A percentile compares a stretch with the other conserved stretches of the same genome.
Evolutionary conservation across 192 early-diverging fungal genomes (phyloP).

Genomic region (Rhizoclosmatium globosum): DNA sequence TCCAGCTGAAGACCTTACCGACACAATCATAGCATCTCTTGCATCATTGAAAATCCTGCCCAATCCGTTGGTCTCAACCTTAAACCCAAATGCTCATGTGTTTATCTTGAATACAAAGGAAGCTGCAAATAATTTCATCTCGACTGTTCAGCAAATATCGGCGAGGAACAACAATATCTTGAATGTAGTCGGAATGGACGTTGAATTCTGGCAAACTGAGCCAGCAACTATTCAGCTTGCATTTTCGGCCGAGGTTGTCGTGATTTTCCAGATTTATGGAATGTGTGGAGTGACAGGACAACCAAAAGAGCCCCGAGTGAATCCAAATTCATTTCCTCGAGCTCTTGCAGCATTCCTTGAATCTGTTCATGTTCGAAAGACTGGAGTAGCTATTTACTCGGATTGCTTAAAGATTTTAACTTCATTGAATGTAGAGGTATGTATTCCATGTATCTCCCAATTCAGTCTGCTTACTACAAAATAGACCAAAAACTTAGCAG

Average conservation of each 20-base stretch:
- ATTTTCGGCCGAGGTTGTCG: conserved; percentile 29
- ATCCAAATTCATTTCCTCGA: not conserved
- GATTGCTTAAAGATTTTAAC: not conserved
- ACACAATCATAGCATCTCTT: not conserved
- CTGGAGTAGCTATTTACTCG: conserved; percentile 10
- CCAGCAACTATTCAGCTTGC: conserved; percentile 30
- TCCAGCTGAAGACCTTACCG: not conserved
- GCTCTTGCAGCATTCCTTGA: conserved; percentile 1
- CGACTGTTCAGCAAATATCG: not conserved
- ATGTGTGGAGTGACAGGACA: no score
- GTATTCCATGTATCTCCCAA: no score
- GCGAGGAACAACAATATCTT: not conserved
- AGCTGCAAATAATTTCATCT: not conserved
- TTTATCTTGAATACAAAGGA: not conserved
- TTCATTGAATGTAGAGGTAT: not conserved
- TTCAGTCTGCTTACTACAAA: no score
- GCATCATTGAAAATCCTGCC: not conserved
- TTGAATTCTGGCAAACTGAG: not conserved
- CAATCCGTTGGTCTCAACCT: not conserved
- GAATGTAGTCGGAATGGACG: conserved; percentile 23
- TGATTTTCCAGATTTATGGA: conserved; percentile 23
- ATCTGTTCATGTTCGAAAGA: conserved; percentile 9
- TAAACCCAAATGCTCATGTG: not conserved
- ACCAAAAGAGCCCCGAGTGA: not conserved
- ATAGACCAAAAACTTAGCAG: conserved; percentile 19